Base-by-base conservation (phyloP, 2,329 filamentous ascomycete species). In the Colletotrichum musicola region DNA sequence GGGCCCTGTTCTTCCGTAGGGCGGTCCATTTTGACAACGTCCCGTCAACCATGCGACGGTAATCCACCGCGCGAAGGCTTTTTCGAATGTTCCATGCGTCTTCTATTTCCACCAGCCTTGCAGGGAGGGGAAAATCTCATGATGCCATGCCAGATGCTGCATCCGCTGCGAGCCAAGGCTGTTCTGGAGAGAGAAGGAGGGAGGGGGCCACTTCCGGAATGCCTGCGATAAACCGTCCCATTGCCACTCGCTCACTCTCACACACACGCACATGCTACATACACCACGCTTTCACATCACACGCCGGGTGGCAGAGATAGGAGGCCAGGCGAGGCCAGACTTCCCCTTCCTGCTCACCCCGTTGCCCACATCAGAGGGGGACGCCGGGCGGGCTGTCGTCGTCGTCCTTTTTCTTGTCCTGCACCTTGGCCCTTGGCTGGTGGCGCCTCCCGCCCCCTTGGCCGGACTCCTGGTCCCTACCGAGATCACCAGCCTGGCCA, bases 11-110 rank as follows among this genome's bases (percentile, higher is more conserved):
- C 47, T 40, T 59, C 61, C 65, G 55, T 68, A 68, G 62, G 65
- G 62, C 65, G 62, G 65, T 35, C 55, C 55, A 65, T 68, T 60
- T 64, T 60, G 55, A 68, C 65, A 60, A 68, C 65, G 55, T 68
- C 65, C 62, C 62, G 65, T 68, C 65, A 54, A 55, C 65, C 47
- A 68, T 65, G 62, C 62, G 62, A 68, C 65, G 65, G 61, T 60
- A 65, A 68, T 60, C 65, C 65, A 68, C 65, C 63, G 65, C 55
- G 49, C 30, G 61, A 65, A 60, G 62, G 22, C 61, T 47, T 64
- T 59, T 59, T 68, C 61, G 65, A 68, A 68, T 65, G 55, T 68
- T 68, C 65, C 65, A 68, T 68, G 62, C 65, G 61, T 55, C 18
- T 65, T 64, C 55, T 50, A 68, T 68, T 46, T 55, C 62, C 40